phyloP scores from a whole-genome alignment of 805 yeast species.

The Ascoidea asiatica region DNA sequence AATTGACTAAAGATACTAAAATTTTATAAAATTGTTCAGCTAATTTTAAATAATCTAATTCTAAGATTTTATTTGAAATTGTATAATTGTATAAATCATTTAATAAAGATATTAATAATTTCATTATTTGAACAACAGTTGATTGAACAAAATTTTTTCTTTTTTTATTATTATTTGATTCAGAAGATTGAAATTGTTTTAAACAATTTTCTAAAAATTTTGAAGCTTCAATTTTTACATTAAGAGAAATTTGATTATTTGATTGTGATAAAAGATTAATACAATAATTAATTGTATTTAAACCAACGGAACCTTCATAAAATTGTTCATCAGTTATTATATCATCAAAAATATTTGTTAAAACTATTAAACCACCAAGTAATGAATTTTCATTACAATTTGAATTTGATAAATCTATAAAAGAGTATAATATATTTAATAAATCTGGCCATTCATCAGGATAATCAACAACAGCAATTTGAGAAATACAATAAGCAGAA shows the following conservation, averaged over 20 bases:
- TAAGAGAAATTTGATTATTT: conserved; percentile 17
- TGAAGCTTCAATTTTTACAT: conserved; percentile 33
- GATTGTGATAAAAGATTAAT: conserved; percentile 19
- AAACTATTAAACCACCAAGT: conserved; percentile 43
- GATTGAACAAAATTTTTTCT: conserved; percentile 16
- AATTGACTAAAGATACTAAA: conserved; percentile 14
- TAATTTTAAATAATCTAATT: conserved; percentile 12
- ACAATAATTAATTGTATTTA: conserved; percentile 36
- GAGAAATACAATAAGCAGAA: conserved; percentile 64
- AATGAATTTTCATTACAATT: conserved; percentile 18
- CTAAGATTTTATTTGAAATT: conserved; percentile 9
- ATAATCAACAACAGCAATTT: conserved; percentile 77
- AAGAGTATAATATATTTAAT: conserved; percentile 30
- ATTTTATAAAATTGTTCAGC: conserved; percentile 18
- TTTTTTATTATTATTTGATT: conserved; percentile 23
- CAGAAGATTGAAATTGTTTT: conserved; percentile 37
- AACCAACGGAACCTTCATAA: conserved; percentile 61
- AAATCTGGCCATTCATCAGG: conserved; percentile 95
- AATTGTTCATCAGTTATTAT: conserved; percentile 78
- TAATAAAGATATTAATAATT: conserved; percentile 2
- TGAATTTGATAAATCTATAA: conserved; percentile 18
- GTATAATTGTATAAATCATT: conserved; percentile 4
- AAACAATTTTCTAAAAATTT: conserved; percentile 40
- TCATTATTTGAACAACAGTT: conserved; percentile 1
- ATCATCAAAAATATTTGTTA: conserved; percentile 76